These are phyloP conservation scores for Calonectria multiphialidica DNA, from an alignment of 2,329 filamentous ascomycete genomes.

Conservation along the genomic window DNA sequence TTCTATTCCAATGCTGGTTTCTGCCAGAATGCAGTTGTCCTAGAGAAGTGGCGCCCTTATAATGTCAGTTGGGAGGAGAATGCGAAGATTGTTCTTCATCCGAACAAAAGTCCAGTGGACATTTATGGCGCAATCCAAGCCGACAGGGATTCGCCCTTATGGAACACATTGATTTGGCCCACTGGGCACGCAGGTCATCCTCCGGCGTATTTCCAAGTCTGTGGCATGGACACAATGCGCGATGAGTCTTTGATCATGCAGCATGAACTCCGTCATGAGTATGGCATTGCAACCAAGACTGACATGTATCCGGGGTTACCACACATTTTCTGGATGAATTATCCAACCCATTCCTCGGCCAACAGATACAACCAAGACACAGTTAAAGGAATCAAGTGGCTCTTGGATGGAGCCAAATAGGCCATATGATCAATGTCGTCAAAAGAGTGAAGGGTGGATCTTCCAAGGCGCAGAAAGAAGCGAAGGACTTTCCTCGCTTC, in stretches of 20 bases:
- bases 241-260: constrained; percentile 6
- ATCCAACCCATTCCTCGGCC: background rate
- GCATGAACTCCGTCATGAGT: background rate
- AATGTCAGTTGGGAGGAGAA: no score
- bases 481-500: no score
- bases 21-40: no score
- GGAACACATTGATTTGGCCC: background rate
- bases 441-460: no score
- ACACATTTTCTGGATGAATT: background rate
- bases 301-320: background rate
- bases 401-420: background rate
- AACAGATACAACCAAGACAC: background rate
- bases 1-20: constrained; percentile 16
- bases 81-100: no score
- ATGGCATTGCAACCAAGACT: background rate
- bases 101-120: no score
- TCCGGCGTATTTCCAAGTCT: constrained; percentile 3
- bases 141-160: background rate
- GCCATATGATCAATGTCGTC: no score
- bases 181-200: background rate
- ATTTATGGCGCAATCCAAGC: background rate
- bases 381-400: background rate
- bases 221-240: background rate
- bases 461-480: no score
- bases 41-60: no score